These are phyloP conservation scores for Pichia kluyveri DNA, from an alignment of 805 yeast species.

Conservation along the genomic window DNA sequence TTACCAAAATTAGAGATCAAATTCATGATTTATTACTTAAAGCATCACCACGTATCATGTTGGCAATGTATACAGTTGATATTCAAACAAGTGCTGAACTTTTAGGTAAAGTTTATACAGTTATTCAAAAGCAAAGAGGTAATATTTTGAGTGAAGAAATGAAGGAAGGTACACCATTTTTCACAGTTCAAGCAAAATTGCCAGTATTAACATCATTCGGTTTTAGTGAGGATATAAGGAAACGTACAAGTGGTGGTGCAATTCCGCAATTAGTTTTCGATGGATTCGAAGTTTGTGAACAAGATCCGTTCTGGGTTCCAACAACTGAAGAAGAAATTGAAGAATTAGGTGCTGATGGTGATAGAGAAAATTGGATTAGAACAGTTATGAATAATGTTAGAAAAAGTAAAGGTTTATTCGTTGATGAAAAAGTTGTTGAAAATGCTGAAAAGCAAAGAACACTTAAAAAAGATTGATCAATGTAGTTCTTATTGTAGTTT, in stretches of 20 bases:
- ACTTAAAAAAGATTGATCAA: slow-evolving; percentile 50
- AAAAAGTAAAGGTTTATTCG: slow-evolving; percentile 78
- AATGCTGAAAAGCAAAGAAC: slow-evolving; percentile 94
- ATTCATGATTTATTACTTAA: slow-evolving; percentile 63
- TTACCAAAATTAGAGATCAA: slow-evolving; percentile 59
- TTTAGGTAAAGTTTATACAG: slow-evolving; percentile 90
- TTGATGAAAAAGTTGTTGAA: slow-evolving; percentile 82
- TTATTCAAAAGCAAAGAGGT: slow-evolving; percentile 84
- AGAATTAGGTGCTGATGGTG: slow-evolving; percentile 76
- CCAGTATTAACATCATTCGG: slow-evolving; percentile 98
- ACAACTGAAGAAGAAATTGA: slow-evolving; percentile 94
- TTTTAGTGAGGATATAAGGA: slow-evolving; percentile 88
- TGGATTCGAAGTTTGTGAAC: slow-evolving; percentile 78
- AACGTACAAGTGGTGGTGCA: slow-evolving; percentile 93
- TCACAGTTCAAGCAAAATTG: slow-evolving; percentile 71
- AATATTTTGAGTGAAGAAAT: slow-evolving; percentile 81
- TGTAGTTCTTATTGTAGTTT: background rate
- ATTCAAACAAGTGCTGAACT: slow-evolving; percentile 94
- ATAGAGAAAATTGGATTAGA: slow-evolving; percentile 84
- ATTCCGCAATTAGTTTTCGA: slow-evolving; percentile 89
- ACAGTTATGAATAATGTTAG: slow-evolving; percentile 77
- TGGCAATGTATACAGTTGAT: slow-evolving; percentile 91
- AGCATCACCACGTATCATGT: slow-evolving; percentile 83
- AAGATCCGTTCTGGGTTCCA: slow-evolving; percentile 99
- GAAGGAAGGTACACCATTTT: slow-evolving; percentile 97